Conservation (phyloP, 176 grass and related monocot genomes). For the Secale cereale region DNA sequence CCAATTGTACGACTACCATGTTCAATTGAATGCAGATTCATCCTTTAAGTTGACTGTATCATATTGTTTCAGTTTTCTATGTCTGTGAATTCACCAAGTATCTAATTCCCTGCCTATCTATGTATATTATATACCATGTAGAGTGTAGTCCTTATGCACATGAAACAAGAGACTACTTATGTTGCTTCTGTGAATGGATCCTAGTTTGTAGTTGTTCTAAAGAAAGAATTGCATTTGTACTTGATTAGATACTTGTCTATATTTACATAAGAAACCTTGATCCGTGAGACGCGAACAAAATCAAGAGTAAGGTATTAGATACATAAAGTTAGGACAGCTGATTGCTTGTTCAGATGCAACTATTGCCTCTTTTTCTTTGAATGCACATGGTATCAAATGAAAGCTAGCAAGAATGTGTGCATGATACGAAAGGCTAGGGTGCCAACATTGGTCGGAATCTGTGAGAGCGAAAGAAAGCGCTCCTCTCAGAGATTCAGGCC, state of each 20-base stretch:
- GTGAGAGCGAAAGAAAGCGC: no score
- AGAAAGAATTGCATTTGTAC: background rate
- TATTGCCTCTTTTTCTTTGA: background rate
- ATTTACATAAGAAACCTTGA: no score
- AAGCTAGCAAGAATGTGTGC: background rate
- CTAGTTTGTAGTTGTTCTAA: background rate
- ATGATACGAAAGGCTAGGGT: no score
- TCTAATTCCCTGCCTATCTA: background rate
- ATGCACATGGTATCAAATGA: background rate
- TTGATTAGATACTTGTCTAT: background rate
- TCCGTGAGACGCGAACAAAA: no score
- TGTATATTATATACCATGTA: background rate
- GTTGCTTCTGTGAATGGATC: background rate
- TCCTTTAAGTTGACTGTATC: conserved; percentile 30
- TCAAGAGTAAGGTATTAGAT: no score
- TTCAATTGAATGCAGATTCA: conserved; percentile 27
- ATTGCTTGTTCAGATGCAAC: background rate
- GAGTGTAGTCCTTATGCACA: background rate
- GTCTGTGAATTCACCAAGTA: background rate
- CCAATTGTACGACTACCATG: conserved; percentile 4
- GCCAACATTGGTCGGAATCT: no score
- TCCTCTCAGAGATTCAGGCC: no score
- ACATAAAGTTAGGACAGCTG: conserved; percentile 1
- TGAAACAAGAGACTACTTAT: background rate
- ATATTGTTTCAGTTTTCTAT: background rate